These are phyloP conservation scores for Berkeleyomyces basicola DNA, from an alignment of 2,329 filamentous ascomycete species.

Conservation along the genomic window DNA sequence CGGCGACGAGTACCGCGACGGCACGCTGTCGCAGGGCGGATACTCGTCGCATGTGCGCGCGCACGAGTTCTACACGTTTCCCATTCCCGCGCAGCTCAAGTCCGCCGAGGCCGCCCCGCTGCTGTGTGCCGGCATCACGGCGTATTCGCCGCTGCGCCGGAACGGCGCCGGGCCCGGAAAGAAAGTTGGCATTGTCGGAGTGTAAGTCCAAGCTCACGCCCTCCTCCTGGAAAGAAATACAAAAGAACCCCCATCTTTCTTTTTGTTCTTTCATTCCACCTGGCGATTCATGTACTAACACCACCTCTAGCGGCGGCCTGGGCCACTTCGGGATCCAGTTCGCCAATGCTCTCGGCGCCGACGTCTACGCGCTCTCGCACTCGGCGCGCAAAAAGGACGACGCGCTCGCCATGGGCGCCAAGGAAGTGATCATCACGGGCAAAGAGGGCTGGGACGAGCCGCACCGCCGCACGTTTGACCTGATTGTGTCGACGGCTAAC, in stretches of 20 bases:
- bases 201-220: slow-evolving; percentile 19
- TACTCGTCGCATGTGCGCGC: slow-evolving; percentile 50
- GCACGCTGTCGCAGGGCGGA: slow-evolving; percentile 45
- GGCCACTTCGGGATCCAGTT: slow-evolving; percentile 53
- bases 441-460: slow-evolving; percentile 35
- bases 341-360: slow-evolving; percentile 43
- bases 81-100: slow-evolving; percentile 54
- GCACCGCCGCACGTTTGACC: slow-evolving; percentile 44
- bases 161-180: slow-evolving; percentile 58
- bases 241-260: neutral
- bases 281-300: neutral
- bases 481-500: slow-evolving; percentile 55
- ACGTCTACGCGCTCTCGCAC: slow-evolving; percentile 39
- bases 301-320: slow-evolving; percentile 35
- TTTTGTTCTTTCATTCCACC: neutral
- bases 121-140: slow-evolving; percentile 69
- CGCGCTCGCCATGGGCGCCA: slow-evolving; percentile 35
- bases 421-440: slow-evolving; percentile 38
- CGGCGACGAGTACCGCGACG: slow-evolving; percentile 38
- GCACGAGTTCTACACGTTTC: slow-evolving; percentile 58
- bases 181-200: slow-evolving; percentile 54
- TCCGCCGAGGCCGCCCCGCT: slow-evolving; percentile 52
- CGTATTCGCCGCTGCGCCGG: slow-evolving; percentile 57
- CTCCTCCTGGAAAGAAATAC: neutral
- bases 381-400: slow-evolving; percentile 38